Evolutionary conservation across 2,329 filamentous ascomycete species (phyloP), one percentile per base, ranked within the genome.

Genomic region (Pseudogymnoascus sp.): DNA sequence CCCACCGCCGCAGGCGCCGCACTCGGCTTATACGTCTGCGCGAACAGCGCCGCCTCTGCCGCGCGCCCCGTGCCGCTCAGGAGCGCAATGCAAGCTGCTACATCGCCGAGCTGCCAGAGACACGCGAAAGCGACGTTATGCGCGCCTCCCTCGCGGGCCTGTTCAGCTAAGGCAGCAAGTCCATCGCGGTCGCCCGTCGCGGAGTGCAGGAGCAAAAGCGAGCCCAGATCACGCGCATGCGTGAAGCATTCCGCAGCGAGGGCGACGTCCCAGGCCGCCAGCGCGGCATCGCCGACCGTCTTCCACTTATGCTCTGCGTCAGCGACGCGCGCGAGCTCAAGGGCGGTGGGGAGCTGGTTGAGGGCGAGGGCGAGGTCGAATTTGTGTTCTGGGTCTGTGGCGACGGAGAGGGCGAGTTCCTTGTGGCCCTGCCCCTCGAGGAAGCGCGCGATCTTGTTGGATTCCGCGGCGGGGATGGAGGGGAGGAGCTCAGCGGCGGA

Each of bases 221-320:
- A 96, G 39, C 93, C 92, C 2, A 97, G 78, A 70, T 99, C 94
- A 70, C 91, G 94, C 50, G 92, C 91, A 62, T 94, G 86, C 16
- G 85, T 85, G 74, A 97, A 99, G 76, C 93, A 97, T 74, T 97
- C 91, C 57, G 94, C 88, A 0, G 94, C 94, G 2, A 97, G 83
- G 4, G 83, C 80, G 34, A 99, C 81, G 69, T 99, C 87, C 94
- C 93, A 99, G 1, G 79, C 87, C 8, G 85, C 77, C 39, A 99
- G 82, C 1, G 94, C 94, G 1, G 92, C 89, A 68, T 99, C 94
- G 63, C 94, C 94, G 4, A 99, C 90, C 3, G 86, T 92, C 81
- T 97, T 97, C 94, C 94, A 99, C 76, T 96, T 96, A 77, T 97
- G 93, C 73, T 97, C 94, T 1, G 86, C 89, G 65, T 97, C 88